Base-by-base conservation (phyloP, 139 green algal species). In the Limnomonas spitsbergensis region DNA sequence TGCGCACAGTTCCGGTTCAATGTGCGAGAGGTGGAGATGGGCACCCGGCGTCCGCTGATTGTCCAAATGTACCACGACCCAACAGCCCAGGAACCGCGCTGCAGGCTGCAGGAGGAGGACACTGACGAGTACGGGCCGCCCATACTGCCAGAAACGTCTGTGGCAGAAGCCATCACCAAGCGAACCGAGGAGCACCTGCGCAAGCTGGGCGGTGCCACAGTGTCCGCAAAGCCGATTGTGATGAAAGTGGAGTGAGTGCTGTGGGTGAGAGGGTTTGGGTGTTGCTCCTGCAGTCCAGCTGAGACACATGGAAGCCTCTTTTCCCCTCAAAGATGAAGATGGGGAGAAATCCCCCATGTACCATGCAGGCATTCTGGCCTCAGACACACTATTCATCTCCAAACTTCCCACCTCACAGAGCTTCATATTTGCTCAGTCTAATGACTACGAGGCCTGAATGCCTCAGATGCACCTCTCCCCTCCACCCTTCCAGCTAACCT, bases 1-100 rank as follows among this genome's bases (percentile, higher is more conserved):
- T n/a, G n/a, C n/a, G n/a, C 53, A 9, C 26, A 94, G 86, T 97
- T 97, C 71, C 88, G 90, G 2, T 97, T 97, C 90, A 97, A 97
- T 77, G 84, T 97, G 7, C 79, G 87, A 0, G 69, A 76, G 69
- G 91, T 94, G 40, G 94, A 98, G 79, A 98, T 98, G 91, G 94
- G 94, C 69, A 97, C 94, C 0, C 83, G 92, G 7, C 85, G 92
- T 3, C 92, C 91, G 1, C 86, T 97, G 2, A 94, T 95, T 36
- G 88, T 97, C 1, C 89, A 93, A 69, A 95, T 94, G 90, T 80
- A 93, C 40, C 93, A 97, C 73, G 90, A 96, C 70, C 89, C 92
- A 0, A 85, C 82, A 7, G 91, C 90, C 0, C 61, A 84, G 26
- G 84, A 93, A 77, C 93, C 93, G 2, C 86, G 88, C 1, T 97